Evolutionary conservation across 257 asterid genomes (phyloP).

Genomic region (Capsicum pubescens): DNA sequence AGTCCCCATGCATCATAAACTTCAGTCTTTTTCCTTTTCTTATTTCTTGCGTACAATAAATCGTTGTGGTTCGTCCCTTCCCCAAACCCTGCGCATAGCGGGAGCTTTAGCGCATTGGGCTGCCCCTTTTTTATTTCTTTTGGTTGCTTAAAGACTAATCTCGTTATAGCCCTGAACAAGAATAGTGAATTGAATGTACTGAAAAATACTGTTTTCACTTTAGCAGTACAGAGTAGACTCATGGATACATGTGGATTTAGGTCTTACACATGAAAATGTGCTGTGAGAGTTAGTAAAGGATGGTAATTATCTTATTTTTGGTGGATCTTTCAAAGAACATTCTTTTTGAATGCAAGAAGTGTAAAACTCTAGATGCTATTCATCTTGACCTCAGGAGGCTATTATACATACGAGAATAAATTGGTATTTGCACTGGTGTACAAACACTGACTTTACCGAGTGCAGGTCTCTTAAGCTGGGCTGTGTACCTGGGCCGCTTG

Average conservation of each 20-base stretch:
- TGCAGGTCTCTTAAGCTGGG: constrained; percentile 88
- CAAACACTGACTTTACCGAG: background rate
- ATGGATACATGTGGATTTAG: background rate
- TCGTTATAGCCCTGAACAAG: background rate
- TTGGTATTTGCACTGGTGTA: background rate
- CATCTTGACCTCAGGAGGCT: background rate
- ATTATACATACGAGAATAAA: background rate
- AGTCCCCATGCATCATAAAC: background rate
- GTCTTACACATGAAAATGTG: background rate
- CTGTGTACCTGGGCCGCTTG: constrained; percentile 54
- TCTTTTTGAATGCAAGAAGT: background rate
- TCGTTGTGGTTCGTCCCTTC: no score
- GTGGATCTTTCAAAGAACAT: background rate
- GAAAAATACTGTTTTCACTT: background rate
- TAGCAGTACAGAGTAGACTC: background rate
- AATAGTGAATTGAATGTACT: background rate
- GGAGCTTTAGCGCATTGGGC: no score
- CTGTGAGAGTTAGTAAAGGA: background rate
- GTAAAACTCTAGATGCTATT: background rate
- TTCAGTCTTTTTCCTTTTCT: background rate
- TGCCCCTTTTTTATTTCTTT: background rate
- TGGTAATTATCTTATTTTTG: background rate
- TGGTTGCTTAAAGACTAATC: background rate
- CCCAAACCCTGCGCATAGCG: no score
- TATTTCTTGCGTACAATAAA: no score